phyloP scores from a whole-genome alignment of 768 basidiomycete species.

The Glaciozyma antarctica region DNA sequence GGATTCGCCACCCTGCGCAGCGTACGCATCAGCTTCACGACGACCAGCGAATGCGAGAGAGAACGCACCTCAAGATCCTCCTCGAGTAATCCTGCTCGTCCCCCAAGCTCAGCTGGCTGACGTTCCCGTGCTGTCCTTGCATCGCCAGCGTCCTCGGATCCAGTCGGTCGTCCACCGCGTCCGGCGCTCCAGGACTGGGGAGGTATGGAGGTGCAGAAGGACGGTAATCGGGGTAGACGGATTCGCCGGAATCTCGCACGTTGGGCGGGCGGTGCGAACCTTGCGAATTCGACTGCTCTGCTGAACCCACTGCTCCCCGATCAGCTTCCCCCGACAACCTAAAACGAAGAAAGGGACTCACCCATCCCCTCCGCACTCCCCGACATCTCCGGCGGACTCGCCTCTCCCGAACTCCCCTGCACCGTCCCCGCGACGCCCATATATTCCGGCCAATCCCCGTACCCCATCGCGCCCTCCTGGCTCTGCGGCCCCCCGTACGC shows the following conservation, averaged over 20 bases:
- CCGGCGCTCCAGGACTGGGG: neutral
- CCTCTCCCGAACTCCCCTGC: neutral
- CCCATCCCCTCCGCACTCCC: conserved; percentile 16
- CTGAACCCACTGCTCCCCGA: conserved; percentile 10
- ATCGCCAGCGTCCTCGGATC: conserved; percentile 11
- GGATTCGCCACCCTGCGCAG: conserved; percentile 25
- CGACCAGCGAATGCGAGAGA: neutral
- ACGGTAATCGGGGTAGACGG: conserved; percentile 7
- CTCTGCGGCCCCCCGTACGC: conserved; percentile 6
- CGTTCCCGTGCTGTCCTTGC: neutral
- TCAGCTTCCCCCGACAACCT: neutral
- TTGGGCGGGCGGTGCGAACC: neutral
- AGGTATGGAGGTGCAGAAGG: neutral
- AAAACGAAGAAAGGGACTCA: conserved; percentile 4
- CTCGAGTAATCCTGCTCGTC: conserved; percentile 27
- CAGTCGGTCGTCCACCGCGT: conserved; percentile 16
- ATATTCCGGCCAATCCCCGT: conserved; percentile 26
- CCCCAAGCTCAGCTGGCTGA: conserved; percentile 13
- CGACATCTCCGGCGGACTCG: neutral
- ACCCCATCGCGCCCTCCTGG: conserved; percentile 17
- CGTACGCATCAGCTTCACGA: too few species aligned
- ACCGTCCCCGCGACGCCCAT: neutral
- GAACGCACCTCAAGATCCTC: conserved; percentile 21
- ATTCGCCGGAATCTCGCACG: conserved; percentile 16
- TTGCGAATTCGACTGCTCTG: neutral